Percentiles rank a stretch among this genome's conserved stretches.
Conservation (phyloP, 2,329 filamentous ascomycete species). For the Hypomyces perniciosus region DNA sequence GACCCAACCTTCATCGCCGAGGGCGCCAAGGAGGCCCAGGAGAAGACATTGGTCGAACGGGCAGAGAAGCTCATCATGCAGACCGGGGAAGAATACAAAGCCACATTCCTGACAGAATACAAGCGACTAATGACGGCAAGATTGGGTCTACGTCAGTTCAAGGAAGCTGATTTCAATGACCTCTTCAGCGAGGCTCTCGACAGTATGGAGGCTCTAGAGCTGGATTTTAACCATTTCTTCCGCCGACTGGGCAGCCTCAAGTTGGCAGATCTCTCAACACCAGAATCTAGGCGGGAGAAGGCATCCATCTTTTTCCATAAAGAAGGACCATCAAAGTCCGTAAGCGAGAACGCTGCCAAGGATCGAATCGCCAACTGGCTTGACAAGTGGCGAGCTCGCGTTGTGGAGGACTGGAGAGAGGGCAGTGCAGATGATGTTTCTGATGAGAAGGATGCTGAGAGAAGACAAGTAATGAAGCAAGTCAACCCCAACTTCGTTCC, state of each 20-base stretch:
- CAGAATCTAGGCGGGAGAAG: slow-evolving; percentile 53
- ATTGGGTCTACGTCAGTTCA: slow-evolving; percentile 65
- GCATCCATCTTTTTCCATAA: slow-evolving; percentile 74
- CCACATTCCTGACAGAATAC: slow-evolving; percentile 84
- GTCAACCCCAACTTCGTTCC: slow-evolving; percentile 94
- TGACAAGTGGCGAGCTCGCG: slow-evolving; percentile 64
- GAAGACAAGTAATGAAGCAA: slow-evolving; percentile 68
- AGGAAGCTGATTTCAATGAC: slow-evolving; percentile 69
- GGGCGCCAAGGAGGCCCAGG: slow-evolving; percentile 60
- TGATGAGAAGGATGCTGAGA: slow-evolving; percentile 49
- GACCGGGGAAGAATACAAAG: slow-evolving; percentile 80
- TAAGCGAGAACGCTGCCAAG: slow-evolving; percentile 58
- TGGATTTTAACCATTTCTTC: slow-evolving; percentile 96
- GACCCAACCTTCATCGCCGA: slow-evolving; percentile 62
- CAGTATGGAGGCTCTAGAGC: slow-evolving; percentile 69
- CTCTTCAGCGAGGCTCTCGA: slow-evolving; percentile 81
- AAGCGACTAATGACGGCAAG: slow-evolving; percentile 75
- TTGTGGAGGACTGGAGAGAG: slow-evolving; percentile 70
- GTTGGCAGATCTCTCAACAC: slow-evolving; percentile 56
- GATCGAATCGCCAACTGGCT: slow-evolving; percentile 73
- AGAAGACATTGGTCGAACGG: slow-evolving; percentile 64
- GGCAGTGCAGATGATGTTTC: slow-evolving; percentile 25
- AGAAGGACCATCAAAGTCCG: slow-evolving; percentile 56
- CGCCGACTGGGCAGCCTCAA: slow-evolving; percentile 64
- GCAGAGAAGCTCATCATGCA: slow-evolving; percentile 80